Base-by-base conservation (phyloP, 129 eudicot species). In the Erigeron canadensis region DNA sequence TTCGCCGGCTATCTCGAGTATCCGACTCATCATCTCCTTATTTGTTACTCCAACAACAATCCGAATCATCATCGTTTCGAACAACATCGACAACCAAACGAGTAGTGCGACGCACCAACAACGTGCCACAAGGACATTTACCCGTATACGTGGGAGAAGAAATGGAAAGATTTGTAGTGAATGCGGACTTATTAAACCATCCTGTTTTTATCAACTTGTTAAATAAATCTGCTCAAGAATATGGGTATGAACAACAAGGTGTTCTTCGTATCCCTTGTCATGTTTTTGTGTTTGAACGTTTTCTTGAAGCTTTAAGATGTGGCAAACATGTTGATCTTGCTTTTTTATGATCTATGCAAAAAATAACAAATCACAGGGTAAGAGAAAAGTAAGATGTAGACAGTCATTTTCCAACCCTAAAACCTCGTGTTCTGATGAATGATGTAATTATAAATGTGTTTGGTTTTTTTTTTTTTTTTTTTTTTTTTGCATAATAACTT, bases 131-230 rank as follows among this genome's bases (percentile, higher is more conserved):
- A 16, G 98, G 96, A 3, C 96, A 89, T 76, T 71, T 93, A 0
- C 98, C 98, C 48, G 95, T 93, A 0, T 93, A 87, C 82, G 98
- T 93, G 19, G 98, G 98, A 2, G 96, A 93, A 7, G 98, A 93
- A 78, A 93, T 93, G 98, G 89, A 89, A 77, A 75, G 98, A 17
- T 93, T 89, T 59, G 74, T 87, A 1, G 98, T 93, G 18, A 78
- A 79, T 67, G 98, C 98, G 0, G 92, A 93, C 71, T 80, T 93
- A 0, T 44, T 93, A 37, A 87, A 89, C 73, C 95, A 93, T 79
- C 98, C 98, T 73, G 74, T 93, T 48, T 93, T 93, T 81, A 76
- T 87, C 22, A 73, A 42, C 57, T 68, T 93, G 38, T 83, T 93
- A 34, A 89, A 89, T 63, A 74, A 69, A 71, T 93, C 98, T 3